phyloP scores from a whole-genome alignment of 1,139 yeast genomes.

The Geotrichum klebahnii region DNA sequence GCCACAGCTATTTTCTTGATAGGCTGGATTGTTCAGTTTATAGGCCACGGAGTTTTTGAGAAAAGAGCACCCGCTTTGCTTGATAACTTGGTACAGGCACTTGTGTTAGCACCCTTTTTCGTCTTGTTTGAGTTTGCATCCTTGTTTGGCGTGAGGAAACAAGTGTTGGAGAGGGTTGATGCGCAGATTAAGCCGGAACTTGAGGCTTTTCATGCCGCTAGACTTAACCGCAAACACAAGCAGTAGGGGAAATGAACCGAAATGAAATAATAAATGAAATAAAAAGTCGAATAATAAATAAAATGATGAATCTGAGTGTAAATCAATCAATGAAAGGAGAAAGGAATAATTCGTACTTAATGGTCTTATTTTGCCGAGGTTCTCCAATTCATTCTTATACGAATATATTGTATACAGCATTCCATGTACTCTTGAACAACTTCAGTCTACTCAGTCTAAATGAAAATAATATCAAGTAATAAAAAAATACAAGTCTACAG shows the following conservation, averaged over 20 bases:
- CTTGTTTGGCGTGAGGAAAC: constrained; percentile 55
- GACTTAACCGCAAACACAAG: no score
- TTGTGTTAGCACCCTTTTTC: constrained; percentile 87
- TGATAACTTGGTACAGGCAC: constrained; percentile 77
- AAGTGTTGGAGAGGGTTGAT: constrained; percentile 55
- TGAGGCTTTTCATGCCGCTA: constrained; percentile 27
- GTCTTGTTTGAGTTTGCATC: constrained; percentile 76
- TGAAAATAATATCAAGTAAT: no score
- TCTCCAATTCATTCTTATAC: no score
- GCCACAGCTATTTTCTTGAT: constrained; percentile 46
- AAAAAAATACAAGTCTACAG: background rate
- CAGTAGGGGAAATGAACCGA: background rate
- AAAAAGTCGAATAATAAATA: background rate
- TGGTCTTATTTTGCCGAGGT: no score
- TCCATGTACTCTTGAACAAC: no score
- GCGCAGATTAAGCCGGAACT: constrained; percentile 44
- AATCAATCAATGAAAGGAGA: no score
- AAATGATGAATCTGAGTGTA: no score
- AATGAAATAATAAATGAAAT: background rate
- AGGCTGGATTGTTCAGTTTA: constrained; percentile 82
- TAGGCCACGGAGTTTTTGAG: constrained; percentile 84
- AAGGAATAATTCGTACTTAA: no score
- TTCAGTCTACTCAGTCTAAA: no score
- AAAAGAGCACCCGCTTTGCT: constrained; percentile 80
- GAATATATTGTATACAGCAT: no score